A percentile compares a stretch with the other conserved stretches of the same genome.
Conservation (phyloP, 768 basidiomycete genomes). For the Sarcomyxa edulis region DNA sequence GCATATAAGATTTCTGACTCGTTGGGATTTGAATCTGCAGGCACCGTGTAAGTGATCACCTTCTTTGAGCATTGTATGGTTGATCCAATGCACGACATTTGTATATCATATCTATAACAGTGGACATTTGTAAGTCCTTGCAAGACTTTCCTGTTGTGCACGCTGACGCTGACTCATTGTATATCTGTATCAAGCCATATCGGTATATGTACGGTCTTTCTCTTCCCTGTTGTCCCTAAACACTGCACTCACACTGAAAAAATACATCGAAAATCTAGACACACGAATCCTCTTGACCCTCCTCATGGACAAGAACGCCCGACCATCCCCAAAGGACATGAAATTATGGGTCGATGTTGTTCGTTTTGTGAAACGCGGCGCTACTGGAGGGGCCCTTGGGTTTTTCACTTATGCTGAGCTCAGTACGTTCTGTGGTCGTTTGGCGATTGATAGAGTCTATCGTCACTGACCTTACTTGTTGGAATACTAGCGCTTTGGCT, state of each 20-base stretch:
- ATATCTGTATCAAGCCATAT: constrained; percentile 34
- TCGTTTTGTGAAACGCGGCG: constrained; percentile 45
- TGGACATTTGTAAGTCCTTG: constrained; percentile 34
- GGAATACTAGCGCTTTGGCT: constrained; percentile 36
- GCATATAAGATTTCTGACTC: too few species aligned
- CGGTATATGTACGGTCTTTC: constrained; percentile 39
- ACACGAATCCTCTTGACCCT: constrained; percentile 45
- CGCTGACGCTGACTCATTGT: background rate
- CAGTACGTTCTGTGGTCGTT: constrained; percentile 26
- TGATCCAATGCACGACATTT: constrained; percentile 1
- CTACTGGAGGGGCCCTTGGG: constrained; percentile 38
- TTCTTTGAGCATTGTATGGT: background rate
- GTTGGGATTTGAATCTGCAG: too few species aligned
- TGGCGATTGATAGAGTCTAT: background rate
- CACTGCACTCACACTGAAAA: background rate
- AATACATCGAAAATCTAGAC: too few species aligned
- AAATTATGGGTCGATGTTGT: constrained; percentile 52
- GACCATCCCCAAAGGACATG: constrained; percentile 43
- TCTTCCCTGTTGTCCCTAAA: background rate
- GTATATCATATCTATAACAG: too few species aligned
- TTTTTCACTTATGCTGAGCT: constrained; percentile 58
- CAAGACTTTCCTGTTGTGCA: too few species aligned
- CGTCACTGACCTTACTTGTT: background rate
- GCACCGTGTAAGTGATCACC: constrained; percentile 31
- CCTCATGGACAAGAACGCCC: constrained; percentile 38